A percentile compares a stretch with the other conserved stretches of the same genome.
Conservation (phyloP, 352 stramenopile genomes). For the Lagenidium sp. region DNA sequence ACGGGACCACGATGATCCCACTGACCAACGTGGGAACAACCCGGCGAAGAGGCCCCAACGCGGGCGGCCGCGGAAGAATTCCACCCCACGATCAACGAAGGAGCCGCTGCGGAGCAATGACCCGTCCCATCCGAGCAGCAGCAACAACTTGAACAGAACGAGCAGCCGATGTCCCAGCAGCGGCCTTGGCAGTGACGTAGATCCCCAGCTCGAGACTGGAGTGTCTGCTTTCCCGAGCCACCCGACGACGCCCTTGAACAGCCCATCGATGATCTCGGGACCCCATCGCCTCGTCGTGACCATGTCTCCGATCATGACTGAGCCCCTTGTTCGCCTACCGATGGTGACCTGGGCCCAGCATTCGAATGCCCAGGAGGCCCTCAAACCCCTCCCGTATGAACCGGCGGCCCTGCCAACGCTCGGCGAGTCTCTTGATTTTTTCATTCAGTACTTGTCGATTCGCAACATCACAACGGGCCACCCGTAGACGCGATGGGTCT, state of each 20-base stretch:
- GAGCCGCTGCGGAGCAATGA: too few species aligned
- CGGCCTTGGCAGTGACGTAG: too few species aligned
- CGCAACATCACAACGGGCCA: background rate
- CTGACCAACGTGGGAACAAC: background rate
- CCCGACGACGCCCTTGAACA: too few species aligned
- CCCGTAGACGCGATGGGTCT: too few species aligned
- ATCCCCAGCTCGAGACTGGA: too few species aligned
- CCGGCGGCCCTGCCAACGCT: constrained; percentile 21
- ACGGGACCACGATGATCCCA: background rate
- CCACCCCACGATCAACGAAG: background rate
- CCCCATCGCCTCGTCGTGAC: too few species aligned
- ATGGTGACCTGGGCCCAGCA: background rate
- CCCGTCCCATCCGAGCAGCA: too few species aligned
- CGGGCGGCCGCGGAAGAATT: background rate
- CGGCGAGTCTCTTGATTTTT: constrained; percentile 52
- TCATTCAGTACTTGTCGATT: constrained; percentile 46
- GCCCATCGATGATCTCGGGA: too few species aligned
- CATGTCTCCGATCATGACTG: too few species aligned
- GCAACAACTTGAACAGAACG: too few species aligned
- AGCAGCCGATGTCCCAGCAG: too few species aligned
- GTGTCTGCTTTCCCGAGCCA: background rate
- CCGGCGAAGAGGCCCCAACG: background rate
- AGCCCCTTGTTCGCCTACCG: too few species aligned
- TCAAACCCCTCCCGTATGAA: background rate
- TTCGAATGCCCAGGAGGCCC: background rate